Conservation (phyloP, 176 grass and related monocot genomes). For the Leersia perrieri region DNA sequence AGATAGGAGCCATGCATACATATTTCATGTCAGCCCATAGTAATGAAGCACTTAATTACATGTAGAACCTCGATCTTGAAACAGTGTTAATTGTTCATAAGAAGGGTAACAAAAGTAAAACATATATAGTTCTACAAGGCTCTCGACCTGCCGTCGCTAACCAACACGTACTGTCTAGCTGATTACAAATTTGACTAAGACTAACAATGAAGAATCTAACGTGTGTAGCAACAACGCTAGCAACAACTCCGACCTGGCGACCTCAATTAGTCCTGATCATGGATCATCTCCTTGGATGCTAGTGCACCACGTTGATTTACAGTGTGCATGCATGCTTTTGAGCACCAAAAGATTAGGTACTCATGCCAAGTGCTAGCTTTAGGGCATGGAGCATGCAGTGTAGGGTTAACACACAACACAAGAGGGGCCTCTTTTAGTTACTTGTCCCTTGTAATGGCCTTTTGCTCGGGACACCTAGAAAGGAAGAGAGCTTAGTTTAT, state of each 20-base stretch:
- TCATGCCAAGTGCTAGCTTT: background rate
- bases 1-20: background rate
- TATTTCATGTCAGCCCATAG: background rate
- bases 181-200: background rate
- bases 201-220: background rate
- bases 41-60: too few species aligned
- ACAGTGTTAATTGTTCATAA: too few species aligned
- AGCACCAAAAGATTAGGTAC: slow-evolving; percentile 10
- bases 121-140: too few species aligned
- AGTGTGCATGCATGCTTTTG: background rate
- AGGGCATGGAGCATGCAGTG: slow-evolving; percentile 26
- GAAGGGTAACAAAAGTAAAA: too few species aligned
- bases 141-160: background rate
- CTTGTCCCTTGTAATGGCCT: background rate
- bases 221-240: too few species aligned
- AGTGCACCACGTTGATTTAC: background rate
- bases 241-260: background rate
- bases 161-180: background rate
- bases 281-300: slow-evolving; percentile 10
- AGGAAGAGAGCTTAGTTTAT: background rate
- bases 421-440: slow-evolving; percentile 9
- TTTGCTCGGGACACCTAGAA: slow-evolving; percentile 4
- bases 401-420: slow-evolving; percentile 36
- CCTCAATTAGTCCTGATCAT: background rate
- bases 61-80: too few species aligned